A percentile compares a stretch with the other conserved stretches of the same genome.
phyloP scores from a whole-genome alignment of 2,329 filamentous ascomycete genomes.

The Colletotrichum sp. region DNA sequence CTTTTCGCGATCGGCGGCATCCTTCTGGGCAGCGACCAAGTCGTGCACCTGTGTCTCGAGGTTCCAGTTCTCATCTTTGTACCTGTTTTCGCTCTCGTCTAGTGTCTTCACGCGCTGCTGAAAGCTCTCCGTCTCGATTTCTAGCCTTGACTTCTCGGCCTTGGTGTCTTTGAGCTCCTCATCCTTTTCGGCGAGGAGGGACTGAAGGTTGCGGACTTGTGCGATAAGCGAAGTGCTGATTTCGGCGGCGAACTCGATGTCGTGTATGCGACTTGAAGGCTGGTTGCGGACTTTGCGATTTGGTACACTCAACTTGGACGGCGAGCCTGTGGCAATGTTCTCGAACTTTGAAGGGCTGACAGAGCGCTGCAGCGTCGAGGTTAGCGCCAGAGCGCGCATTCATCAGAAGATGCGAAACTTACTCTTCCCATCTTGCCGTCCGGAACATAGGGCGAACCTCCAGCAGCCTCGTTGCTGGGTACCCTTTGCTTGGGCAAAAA shows the following conservation, averaged over 20 bases:
- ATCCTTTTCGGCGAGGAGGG: constrained; percentile 84
- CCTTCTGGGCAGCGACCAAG: constrained; percentile 73
- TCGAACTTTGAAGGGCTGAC: constrained; percentile 81
- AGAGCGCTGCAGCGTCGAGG: constrained; percentile 57
- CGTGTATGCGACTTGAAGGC: constrained; percentile 84
- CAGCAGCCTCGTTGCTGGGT: constrained; percentile 67
- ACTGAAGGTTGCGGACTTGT: constrained; percentile 92
- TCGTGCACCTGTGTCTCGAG: constrained; percentile 93
- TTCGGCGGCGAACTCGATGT: constrained; percentile 98
- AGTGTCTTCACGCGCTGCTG: constrained; percentile 80
- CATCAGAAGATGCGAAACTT: constrained; percentile 31
- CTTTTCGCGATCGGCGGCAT: constrained; percentile 82
- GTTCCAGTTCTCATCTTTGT: constrained; percentile 99
- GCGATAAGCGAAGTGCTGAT: constrained; percentile 93
- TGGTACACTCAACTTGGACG: constrained; percentile 86
- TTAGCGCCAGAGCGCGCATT: constrained; percentile 9
- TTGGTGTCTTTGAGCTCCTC: constrained; percentile 80
- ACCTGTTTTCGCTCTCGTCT: constrained; percentile 93
- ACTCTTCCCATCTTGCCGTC: constrained; percentile 59
- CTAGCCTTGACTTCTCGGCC: constrained; percentile 77
- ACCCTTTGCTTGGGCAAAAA: constrained; percentile 86
- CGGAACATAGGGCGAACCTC: constrained; percentile 57
- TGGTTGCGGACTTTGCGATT: constrained; percentile 91
- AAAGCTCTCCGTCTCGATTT: constrained; percentile 81
- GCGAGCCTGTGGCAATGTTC: constrained; percentile 82